Base-by-base conservation (phyloP, 768 basidiomycete genomes). In the Harrya chromipes region DNA sequence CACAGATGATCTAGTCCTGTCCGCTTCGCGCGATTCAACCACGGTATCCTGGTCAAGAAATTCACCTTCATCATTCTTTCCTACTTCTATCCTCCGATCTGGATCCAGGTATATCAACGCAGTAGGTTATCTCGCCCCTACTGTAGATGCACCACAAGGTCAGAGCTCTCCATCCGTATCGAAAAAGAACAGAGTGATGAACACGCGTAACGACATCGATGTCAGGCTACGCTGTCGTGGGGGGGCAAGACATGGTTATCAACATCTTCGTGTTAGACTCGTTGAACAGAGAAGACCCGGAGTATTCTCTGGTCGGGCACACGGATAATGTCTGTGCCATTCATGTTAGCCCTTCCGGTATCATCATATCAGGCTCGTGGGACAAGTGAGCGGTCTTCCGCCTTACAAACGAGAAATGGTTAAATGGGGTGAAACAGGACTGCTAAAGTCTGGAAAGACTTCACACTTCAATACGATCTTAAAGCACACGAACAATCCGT, bases 361-460 rank as follows among this genome's bases (percentile, higher is more conserved):
- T 80, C 43, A 85, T 98, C 52, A 83, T 97, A 49, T 94, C 91
- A 8, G 97, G 97, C 17, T 95, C 92, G 37, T 99, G 97, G 97
- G 97, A 98, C 72, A 88, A 80, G 95, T 95, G 60, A 69, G 81
- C 70, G 11, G 14, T 43, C 36, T 40, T 40, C 43, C 33, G 10
- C 39, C 35, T 40, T 26, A 21, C n/a, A 29, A 27, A 21, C 12
- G 20, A 10, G 27, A 29, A 43, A 31, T 19, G n/a, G 35, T 43
- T 54, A 10, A 36, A 41, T n/a, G 10, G 37, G 48, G 34, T 35
- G 35, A 44, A 50, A 26, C 61, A 97, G 94, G 65, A 92, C 95
- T 2, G 95, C 93, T 31, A 91, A 92, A 70, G 87, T 99, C 2
- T 97, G 94, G 93, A 84, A 83, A 67, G 76, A 87, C 60, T 93